Base-by-base conservation (phyloP, 345 rosid genomes). In the Eucalyptus pauciflora region DNA sequence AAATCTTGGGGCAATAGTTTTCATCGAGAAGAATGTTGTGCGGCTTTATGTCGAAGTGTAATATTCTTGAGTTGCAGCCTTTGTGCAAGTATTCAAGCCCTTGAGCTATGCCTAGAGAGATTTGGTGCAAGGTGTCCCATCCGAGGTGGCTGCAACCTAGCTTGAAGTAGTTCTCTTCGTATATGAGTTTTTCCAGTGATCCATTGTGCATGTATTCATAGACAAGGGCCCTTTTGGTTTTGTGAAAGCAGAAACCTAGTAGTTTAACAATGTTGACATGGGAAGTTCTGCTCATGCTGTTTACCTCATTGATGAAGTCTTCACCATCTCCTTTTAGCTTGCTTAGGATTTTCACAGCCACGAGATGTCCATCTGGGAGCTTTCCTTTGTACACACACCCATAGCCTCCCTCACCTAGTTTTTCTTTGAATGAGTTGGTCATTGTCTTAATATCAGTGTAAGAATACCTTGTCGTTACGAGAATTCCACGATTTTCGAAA, bases 261-360 rank as follows among this genome's bases (percentile, higher is more conserved):
- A 88, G 86, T 7, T 51, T 50, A 43, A 91, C 94, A 5, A 94
- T 64, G 52, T 94, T 93, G 67, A 94, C 91, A 91, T 93, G 96
- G 33, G 94, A 94, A 27, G 93, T 93, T 90, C 80, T 93, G 76
- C 95, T 91, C 58, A 94, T 93, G 92, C 94, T 94, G 5, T 90
- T 91, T 86, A 93, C 86, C 79, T 94, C 95, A 43, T 93, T 93
- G 89, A 93, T 90, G 69, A 93, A 92, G 13, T 93, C 95, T 56
- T 93, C 91, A 87, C 93, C 95, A 88, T 91, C 85, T 7, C 94
- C 93, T 52, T 92, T 91, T 25, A 92, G 90, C 2, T 86, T 88
- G 8, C 91, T 88, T 79, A 93, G 86, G 71, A 93, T 62, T 86
- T 94, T 93, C 16, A 93, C 62, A 41, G 94, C 96, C 33, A 94